phyloP scores from a whole-genome alignment of 805 yeast genomes.

The Lipomyces yamanashiensis region DNA sequence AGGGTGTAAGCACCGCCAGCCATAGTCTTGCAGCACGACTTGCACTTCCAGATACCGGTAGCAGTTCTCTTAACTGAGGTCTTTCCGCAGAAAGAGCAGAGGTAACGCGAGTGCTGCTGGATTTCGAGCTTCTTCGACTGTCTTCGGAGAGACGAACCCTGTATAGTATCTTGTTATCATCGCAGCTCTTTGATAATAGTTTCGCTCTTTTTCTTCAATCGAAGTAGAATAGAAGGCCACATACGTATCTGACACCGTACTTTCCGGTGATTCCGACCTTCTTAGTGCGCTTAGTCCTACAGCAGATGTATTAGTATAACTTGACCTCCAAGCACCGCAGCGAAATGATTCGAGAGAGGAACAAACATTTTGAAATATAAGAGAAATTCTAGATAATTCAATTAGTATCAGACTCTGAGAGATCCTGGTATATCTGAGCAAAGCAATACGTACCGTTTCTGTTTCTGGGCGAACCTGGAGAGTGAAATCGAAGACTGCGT shows the following conservation, averaged over 20 bases:
- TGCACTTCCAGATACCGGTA: constrained; percentile 98
- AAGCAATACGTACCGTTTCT: constrained; percentile 11
- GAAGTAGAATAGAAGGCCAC: constrained; percentile 1
- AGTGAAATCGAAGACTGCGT: constrained; percentile 5
- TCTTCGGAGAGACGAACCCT: constrained; percentile 99
- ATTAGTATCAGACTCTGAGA: background rate
- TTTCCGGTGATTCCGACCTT: constrained; percentile 99
- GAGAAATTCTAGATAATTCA: constrained; percentile 6
- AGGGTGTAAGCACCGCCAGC: constrained; percentile 99
- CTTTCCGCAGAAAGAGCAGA: constrained; percentile 99
- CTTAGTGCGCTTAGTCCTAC: constrained; percentile 99
- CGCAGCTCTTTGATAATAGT: background rate
- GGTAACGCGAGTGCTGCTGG: constrained; percentile 98
- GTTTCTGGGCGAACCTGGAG: constrained; percentile 14
- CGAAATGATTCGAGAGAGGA: background rate
- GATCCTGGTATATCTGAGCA: background rate
- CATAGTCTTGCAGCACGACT: constrained; percentile 91
- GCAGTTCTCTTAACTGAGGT: constrained; percentile 96
- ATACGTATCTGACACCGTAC: constrained; percentile 97
- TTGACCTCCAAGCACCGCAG: background rate
- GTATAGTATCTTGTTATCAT: background rate
- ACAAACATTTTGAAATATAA: constrained; percentile 21
- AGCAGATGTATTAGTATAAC: background rate
- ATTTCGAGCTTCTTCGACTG: constrained; percentile 99
- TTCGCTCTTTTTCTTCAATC: background rate